A percentile compares a stretch with the other conserved stretches of the same genome.
These are phyloP conservation scores for Lachancea waltii DNA, from an alignment of 805 yeast genomes.

Conservation along the genomic window DNA sequence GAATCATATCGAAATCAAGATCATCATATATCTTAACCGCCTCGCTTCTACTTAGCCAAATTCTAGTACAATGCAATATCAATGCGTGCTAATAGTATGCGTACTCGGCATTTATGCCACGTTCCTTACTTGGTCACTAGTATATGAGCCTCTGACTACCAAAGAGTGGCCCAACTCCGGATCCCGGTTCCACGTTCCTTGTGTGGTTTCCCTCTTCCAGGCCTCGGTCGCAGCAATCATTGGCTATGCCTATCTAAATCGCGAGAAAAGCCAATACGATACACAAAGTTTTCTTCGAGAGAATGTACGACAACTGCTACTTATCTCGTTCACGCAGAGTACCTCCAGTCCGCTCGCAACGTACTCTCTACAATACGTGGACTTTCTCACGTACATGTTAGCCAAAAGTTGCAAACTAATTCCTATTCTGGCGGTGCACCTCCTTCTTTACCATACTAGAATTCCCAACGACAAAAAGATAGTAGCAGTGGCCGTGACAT, in stretches of 20 bases:
- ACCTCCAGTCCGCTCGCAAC: conserved; percentile 80
- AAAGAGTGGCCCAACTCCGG: conserved; percentile 58
- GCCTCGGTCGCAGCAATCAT: conserved; percentile 63
- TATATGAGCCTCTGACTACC: conserved; percentile 83
- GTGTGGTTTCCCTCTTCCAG: conserved; percentile 71
- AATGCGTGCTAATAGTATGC: conserved; percentile 24
- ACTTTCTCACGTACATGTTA: conserved; percentile 73
- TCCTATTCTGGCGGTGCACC: conserved; percentile 88
- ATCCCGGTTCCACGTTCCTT: conserved; percentile 63
- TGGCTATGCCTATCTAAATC: conserved; percentile 53
- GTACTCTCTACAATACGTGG: conserved; percentile 72
- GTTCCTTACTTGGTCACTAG: conserved; percentile 84
- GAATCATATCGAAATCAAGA: no score
- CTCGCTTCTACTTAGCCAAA: no score
- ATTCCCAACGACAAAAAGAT: conserved; percentile 73
- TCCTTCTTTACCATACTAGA: conserved; percentile 56
- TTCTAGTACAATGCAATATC: no score
- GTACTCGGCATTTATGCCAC: conserved; percentile 72
- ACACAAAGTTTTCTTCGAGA: conserved; percentile 34
- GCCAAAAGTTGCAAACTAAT: conserved; percentile 91
- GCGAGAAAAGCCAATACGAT: conserved; percentile 29
- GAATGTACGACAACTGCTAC: conserved; percentile 33
- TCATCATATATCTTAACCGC: no score
- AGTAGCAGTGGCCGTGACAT: conserved; percentile 73
- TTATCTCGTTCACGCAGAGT: conserved; percentile 69